phyloP scores from a whole-genome alignment of 2,329 filamentous ascomycete genomes.

The Alternaria sp. region DNA sequence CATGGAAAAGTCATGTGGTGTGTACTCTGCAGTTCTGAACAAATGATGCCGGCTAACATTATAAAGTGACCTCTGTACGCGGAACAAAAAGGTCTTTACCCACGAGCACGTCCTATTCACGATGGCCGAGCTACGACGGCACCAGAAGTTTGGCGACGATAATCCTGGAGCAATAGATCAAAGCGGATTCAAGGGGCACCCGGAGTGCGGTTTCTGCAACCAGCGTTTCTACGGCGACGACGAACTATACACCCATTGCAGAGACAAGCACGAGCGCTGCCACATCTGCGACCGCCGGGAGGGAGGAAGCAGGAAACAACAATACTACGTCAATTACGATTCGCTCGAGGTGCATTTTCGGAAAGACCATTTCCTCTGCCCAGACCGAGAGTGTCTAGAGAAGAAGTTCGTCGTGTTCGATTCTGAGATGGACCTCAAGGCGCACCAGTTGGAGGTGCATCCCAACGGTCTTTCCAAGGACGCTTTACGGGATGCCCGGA shows the following conservation, averaged over 20 bases:
- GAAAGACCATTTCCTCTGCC: constrained; percentile 84
- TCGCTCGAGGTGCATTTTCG: constrained; percentile 85
- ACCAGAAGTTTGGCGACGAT: constrained; percentile 91
- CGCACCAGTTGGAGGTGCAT: constrained; percentile 85
- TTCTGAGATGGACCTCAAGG: constrained; percentile 92
- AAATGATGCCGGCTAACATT: constrained; percentile 7
- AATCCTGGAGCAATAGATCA: constrained; percentile 88
- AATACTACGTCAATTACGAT: constrained; percentile 91
- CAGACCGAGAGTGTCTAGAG: constrained; percentile 85
- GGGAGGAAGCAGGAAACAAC: constrained; percentile 67
- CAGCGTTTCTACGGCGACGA: constrained; percentile 95
- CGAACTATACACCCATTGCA: constrained; percentile 91
- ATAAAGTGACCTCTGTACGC: constrained; percentile 77
- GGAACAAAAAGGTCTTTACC: constrained; percentile 97
- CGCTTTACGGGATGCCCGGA: constrained; percentile 78
- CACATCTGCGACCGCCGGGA: constrained; percentile 84
- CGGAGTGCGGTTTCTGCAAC: constrained; percentile 90
- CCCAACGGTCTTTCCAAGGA: constrained; percentile 82
- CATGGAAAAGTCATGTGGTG: constrained; percentile 88
- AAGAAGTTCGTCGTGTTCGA: constrained; percentile 99
- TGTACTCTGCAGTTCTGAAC: constrained; percentile 28
- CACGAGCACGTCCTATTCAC: constrained; percentile 96
- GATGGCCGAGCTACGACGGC: constrained; percentile 77
- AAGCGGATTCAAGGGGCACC: constrained; percentile 95
- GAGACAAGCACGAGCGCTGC: constrained; percentile 92